Conservation (phyloP, 1,284 basidiomycete species). For the Rhodotorula sp. region DNA sequence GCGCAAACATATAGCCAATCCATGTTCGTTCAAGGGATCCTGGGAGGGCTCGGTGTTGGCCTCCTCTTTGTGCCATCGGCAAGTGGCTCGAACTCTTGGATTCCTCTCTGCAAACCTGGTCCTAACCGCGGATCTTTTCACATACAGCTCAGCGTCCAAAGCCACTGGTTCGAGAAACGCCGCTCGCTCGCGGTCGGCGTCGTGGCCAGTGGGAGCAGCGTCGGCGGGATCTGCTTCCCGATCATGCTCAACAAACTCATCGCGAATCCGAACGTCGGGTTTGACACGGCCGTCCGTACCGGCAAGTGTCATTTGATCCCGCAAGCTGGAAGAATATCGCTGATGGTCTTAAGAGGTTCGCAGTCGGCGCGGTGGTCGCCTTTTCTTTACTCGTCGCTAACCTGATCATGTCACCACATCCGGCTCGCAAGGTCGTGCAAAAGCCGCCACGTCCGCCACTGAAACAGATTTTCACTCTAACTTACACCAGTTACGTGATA, state of each 20-base stretch:
- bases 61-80: constrained; percentile 22
- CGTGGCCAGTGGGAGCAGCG: constrained; percentile 19
- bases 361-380: constrained; percentile 25
- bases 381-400: constrained; percentile 23
- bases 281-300: constrained; percentile 12
- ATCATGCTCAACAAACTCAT: constrained; percentile 34
- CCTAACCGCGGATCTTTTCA: neutral
- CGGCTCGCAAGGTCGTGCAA: constrained; percentile 2
- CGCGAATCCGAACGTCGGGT: constrained; percentile 14
- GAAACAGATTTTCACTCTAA: constrained; percentile 13
- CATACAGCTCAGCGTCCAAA: constrained; percentile 10
- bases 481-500: neutral
- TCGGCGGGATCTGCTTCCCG: constrained; percentile 25
- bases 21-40: constrained; percentile 25
- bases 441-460: constrained; percentile 21
- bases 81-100: neutral
- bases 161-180: constrained; percentile 16
- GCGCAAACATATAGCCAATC: constrained; percentile 17
- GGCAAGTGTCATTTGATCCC: neutral
- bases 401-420: constrained; percentile 24
- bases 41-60: constrained; percentile 28
- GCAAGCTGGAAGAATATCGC: no score
- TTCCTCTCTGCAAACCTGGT: neutral
- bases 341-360: no score
- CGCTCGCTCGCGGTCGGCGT: constrained; percentile 19